These are phyloP conservation scores for Eucalyptus victrix DNA, from an alignment of 345 rosid species.

Conservation along the genomic window DNA sequence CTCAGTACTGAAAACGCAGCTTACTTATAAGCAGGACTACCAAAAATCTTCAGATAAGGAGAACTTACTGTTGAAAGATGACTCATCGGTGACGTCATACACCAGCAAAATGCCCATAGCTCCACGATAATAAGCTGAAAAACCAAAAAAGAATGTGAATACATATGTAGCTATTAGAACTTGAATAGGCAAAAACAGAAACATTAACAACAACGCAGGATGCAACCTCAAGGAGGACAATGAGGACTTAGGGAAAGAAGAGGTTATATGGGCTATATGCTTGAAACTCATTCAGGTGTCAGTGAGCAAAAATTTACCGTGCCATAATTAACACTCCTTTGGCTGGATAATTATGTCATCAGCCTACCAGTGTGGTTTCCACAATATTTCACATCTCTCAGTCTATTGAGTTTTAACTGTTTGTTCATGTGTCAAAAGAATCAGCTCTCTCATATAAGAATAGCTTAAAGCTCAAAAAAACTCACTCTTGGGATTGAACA, in stretches of 20 bases:
- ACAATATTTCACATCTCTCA: neutral
- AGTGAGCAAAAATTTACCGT: neutral
- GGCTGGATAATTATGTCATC: neutral
- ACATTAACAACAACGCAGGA: neutral
- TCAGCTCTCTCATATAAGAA: neutral
- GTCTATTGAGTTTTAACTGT: neutral
- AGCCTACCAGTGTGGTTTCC: neutral
- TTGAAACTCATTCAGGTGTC: neutral
- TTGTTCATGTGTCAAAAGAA: neutral
- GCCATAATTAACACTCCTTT: neutral
- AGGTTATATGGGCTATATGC: neutral
- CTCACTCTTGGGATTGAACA: neutral
- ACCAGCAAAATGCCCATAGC: conserved; percentile 84
- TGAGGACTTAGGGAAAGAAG: neutral
- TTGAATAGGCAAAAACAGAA: neutral
- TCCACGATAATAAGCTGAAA: conserved; percentile 70
- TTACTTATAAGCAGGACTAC: neutral
- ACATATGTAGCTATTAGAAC: neutral
- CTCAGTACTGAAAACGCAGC: no score
- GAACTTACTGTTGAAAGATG: conserved; percentile 62
- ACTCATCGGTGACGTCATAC: conserved; percentile 74
- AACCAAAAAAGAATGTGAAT: neutral
- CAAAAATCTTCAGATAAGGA: neutral
- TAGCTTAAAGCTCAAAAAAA: neutral
- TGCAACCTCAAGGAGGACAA: neutral